phyloP scores from a whole-genome alignment of 73 alveolate species.

The Tetrahymena thermophila region DNA sequence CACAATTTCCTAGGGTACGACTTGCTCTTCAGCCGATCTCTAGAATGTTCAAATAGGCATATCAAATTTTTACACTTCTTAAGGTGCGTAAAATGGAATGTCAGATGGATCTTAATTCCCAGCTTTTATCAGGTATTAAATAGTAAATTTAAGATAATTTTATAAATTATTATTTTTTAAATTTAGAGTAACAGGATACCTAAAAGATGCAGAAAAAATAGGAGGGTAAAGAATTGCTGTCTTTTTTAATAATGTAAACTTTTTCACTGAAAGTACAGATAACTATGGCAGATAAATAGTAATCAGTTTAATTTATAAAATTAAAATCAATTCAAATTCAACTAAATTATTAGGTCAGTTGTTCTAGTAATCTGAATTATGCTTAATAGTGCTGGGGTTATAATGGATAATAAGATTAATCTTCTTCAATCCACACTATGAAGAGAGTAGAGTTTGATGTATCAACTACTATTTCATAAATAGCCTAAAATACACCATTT shows the following conservation, averaged over 20 bases:
- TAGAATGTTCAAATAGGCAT: neutral
- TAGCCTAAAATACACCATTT: neutral
- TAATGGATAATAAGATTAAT: neutral
- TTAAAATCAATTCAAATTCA: neutral
- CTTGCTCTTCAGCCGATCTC: neutral
- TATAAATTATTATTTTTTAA: neutral
- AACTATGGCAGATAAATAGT: neutral
- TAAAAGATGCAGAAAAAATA: neutral
- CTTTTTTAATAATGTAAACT: neutral
- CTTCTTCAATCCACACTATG: neutral
- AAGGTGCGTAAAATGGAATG: neutral
- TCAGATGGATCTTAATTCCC: neutral
- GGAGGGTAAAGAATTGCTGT: neutral
- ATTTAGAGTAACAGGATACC: neutral
- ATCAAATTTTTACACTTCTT: neutral
- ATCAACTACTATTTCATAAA: neutral
- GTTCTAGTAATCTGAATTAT: neutral
- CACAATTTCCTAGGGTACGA: neutral
- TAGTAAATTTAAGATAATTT: neutral
- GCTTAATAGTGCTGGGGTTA: neutral
- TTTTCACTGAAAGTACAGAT: neutral
- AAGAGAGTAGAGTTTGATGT: neutral
- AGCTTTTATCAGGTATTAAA: neutral
- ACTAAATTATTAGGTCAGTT: neutral
- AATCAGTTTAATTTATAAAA: neutral